Evolutionary conservation across 176 grass and related monocot genomes (phyloP), one percentile per base, ranked within the genome.

Genomic region (Oryza longistaminata): DNA sequence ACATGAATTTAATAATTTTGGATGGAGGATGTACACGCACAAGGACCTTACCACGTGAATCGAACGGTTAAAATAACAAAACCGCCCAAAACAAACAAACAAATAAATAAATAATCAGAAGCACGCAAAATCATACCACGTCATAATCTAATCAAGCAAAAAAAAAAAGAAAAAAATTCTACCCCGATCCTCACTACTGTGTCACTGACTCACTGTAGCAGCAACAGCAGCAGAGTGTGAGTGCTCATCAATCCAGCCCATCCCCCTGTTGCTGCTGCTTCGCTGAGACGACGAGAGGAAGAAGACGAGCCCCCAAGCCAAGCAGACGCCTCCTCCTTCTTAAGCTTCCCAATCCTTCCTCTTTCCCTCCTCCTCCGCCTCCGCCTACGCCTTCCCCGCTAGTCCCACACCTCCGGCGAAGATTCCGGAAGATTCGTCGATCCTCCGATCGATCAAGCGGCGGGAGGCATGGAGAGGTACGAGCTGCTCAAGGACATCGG

Each of bases 401-500:
- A 27, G 33, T 34, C 4, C 33, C 34, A 35, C 64, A 50, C 49
- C 31, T 27, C 17, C 76, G 42, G 11, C 45, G 55, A 66, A 79
- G 31, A 14, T 64, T 84, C 68, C 46, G 25, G 75, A 29, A 27
- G 45, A 46, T 88, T 77, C 73, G 27, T 31, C 72, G 71, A 68
- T 25, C 3, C 35, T 17, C 74, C 19, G 80, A 13, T 61, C 74
- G 68, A 24, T 50, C 24, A 42, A 52, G 12, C 40, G 19, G 0
- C 7, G 42, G 46, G 49, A 46, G 49, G 65, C 86, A 96, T 96
- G 93, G 93, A 96, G 91, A 96, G 88, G 92, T 97, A 97, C 90
- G 94, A 97, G 90, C 92, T 97, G 42, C 73, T 97, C 90, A 97
- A 92, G 90, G 94, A 97, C 52, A 97, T 97, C 85, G 94, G 94